Evolutionary conservation across 441 rosid genomes (phyloP).

Genomic region (Geranium incanum): DNA sequence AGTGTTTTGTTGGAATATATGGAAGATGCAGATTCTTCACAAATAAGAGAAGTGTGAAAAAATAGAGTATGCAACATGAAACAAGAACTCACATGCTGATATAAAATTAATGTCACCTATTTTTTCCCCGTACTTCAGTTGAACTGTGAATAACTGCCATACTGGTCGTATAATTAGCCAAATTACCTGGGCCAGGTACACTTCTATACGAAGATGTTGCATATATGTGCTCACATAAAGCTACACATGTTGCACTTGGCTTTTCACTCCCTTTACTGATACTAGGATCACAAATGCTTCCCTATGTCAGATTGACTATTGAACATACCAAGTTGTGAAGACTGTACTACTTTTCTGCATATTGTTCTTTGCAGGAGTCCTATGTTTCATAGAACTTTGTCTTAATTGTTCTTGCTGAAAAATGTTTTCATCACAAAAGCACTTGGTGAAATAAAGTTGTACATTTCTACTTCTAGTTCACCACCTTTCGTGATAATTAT

Average conservation of each 20-base stretch:
- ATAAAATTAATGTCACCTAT: neutral
- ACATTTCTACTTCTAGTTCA: neutral
- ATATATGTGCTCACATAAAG: neutral
- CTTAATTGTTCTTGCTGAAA: neutral
- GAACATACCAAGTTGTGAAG: neutral
- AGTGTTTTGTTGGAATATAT: conserved; percentile 10
- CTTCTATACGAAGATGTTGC: neutral
- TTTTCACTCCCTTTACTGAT: neutral
- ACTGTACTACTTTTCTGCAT: neutral
- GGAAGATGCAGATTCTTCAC: conserved; percentile 7
- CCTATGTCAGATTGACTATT: neutral
- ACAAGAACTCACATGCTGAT: neutral
- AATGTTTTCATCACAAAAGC: neutral
- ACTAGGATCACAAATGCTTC: neutral
- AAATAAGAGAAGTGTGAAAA: neutral
- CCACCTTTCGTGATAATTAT: neutral
- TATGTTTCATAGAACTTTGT: neutral
- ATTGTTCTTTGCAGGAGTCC: neutral
- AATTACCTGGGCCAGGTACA: neutral
- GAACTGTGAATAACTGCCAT: neutral
- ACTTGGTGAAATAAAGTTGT: neutral
- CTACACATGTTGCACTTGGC: neutral
- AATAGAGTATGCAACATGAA: neutral
- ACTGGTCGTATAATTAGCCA: neutral
- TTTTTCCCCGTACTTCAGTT: neutral